Evolutionary conservation across 192 early-diverging fungal species (phyloP).

Genomic region (Coemansia umbellata): DNA sequence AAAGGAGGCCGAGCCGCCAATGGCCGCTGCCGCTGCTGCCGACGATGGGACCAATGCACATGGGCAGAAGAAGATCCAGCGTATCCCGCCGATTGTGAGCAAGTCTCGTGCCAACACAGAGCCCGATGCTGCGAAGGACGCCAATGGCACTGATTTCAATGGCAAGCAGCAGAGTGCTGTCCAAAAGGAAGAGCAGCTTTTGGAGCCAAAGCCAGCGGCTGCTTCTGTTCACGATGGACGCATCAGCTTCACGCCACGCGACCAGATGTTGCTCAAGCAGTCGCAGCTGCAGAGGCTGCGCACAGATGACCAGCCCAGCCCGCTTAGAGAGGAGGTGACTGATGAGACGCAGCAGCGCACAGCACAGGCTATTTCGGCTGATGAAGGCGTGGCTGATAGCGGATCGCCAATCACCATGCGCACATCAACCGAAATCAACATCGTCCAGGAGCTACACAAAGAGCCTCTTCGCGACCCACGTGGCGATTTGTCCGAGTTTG

Average conservation of each 20-base stretch:
- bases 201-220: neutral
- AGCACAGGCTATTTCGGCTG: too few relatives aligned
- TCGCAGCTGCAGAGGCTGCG: neutral
- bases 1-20: too few relatives aligned
- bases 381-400: too few relatives aligned
- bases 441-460: constrained; percentile 20
- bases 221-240: constrained; percentile 21
- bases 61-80: neutral
- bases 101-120: neutral
- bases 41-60: too few relatives aligned
- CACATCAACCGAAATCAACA: constrained; percentile 26
- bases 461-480: constrained; percentile 41
- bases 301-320: constrained; percentile 4
- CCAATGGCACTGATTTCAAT: neutral
- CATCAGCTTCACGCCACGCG: constrained; percentile 29
- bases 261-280: constrained; percentile 10
- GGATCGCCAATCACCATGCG: constrained; percentile 4
- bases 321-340: neutral
- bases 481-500: constrained; percentile 31
- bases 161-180: neutral
- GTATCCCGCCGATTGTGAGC: constrained; percentile 1
- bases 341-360: neutral
- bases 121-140: neutral
- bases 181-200: neutral
- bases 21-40: too few relatives aligned